Conservation (phyloP, 352 stramenopile genomes). For the Plasmopara viticola region DNA sequence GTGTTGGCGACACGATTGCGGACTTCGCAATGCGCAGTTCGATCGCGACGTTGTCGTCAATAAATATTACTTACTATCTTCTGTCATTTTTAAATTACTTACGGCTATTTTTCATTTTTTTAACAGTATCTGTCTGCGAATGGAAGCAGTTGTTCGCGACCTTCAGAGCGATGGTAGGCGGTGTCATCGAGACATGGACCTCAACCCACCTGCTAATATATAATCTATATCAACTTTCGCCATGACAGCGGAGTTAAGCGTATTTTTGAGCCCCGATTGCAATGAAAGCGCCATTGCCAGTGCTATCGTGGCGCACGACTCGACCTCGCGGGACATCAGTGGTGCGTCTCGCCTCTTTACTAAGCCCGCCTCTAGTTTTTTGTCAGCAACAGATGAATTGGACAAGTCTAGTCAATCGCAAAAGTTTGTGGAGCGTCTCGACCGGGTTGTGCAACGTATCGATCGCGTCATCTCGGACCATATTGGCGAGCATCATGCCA, state of each 20-base stretch:
- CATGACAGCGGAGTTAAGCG: slow-evolving; percentile 52
- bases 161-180: slow-evolving; percentile 61
- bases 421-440: slow-evolving; percentile 64
- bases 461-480: slow-evolving; percentile 76
- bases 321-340: slow-evolving; percentile 27
- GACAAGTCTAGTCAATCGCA: slow-evolving; percentile 52
- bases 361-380: slow-evolving; percentile 15
- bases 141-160: slow-evolving; percentile 69
- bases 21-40: slow-evolving; percentile 7
- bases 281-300: slow-evolving; percentile 76
- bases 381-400: slow-evolving; percentile 5
- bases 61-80: slow-evolving; percentile 1
- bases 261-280: slow-evolving; percentile 70
- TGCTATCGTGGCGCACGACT: slow-evolving; percentile 63
- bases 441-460: slow-evolving; percentile 60
- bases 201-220: slow-evolving; percentile 1
- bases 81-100: not conserved
- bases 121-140: slow-evolving; percentile 24
- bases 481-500: slow-evolving; percentile 66
- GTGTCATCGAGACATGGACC: not conserved
- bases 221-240: not conserved
- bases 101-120: not conserved
- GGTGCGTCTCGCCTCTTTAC: slow-evolving; percentile 11
- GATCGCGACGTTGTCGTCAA: not conserved
- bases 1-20: slow-evolving; percentile 7